These are phyloP conservation scores for Cyberlindnera mississippiensis DNA, from an alignment of 805 yeast species.

Conservation along the genomic window DNA sequence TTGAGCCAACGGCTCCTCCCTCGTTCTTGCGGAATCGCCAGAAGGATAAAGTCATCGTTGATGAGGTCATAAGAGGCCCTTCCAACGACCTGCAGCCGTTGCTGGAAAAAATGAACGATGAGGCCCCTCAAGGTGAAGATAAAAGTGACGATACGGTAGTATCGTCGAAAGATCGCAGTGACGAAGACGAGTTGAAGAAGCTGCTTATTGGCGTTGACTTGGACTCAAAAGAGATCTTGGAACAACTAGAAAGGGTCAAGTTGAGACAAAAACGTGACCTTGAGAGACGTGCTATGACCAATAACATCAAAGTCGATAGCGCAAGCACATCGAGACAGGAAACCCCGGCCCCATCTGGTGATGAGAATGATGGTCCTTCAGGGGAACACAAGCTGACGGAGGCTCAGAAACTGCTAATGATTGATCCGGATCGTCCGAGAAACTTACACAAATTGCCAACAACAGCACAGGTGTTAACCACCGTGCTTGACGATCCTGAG, in stretches of 20 bases:
- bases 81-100: slow-evolving; percentile 2
- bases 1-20: slow-evolving; percentile 66
- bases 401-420: neutral
- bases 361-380: neutral
- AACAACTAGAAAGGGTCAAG: slow-evolving; percentile 28
- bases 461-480: slow-evolving; percentile 47
- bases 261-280: slow-evolving; percentile 23
- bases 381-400: slow-evolving; percentile 8
- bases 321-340: too few species aligned
- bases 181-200: slow-evolving; percentile 16
- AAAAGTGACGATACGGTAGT: slow-evolving; percentile 12
- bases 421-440: slow-evolving; percentile 46
- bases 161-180: slow-evolving; percentile 24
- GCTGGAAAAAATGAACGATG: neutral
- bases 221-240: slow-evolving; percentile 24
- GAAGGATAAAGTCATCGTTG: slow-evolving; percentile 34
- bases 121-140: slow-evolving; percentile 1
- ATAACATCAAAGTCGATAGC: slow-evolving; percentile 18
- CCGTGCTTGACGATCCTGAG: slow-evolving; percentile 56
- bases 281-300: slow-evolving; percentile 16
- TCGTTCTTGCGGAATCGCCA: slow-evolving; percentile 63
- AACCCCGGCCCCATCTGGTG: too few species aligned
- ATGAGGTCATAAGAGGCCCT: slow-evolving; percentile 6
- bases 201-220: slow-evolving; percentile 21
- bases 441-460: slow-evolving; percentile 59